Conservation (phyloP, 73 alveolate species). For the Chromera velia region DNA sequence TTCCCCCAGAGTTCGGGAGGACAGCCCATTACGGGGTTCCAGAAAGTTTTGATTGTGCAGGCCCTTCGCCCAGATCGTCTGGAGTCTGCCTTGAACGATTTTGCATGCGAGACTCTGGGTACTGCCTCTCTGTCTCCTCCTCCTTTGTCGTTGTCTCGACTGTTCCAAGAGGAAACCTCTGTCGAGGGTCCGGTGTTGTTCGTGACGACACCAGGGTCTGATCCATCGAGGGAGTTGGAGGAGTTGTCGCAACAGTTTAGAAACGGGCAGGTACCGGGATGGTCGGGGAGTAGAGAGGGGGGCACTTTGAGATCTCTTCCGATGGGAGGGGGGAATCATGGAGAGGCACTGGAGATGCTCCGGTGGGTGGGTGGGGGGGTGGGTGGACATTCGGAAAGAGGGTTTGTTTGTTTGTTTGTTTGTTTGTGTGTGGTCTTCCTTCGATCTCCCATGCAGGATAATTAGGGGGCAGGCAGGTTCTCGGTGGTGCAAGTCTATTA, state of each 20-base stretch:
- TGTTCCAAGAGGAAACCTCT: slow-evolving; percentile 70
- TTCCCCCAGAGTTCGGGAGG: no score
- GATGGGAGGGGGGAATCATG: slow-evolving; percentile 99
- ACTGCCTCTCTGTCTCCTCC: slow-evolving; percentile 85
- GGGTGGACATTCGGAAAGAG: not conserved
- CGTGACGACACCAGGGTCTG: slow-evolving; percentile 97
- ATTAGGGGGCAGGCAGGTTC: no score
- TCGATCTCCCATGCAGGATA: not conserved
- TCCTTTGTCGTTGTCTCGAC: slow-evolving; percentile 76
- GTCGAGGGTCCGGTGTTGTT: slow-evolving; percentile 77
- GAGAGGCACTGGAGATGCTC: slow-evolving; percentile 80
- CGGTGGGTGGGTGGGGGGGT: not conserved
- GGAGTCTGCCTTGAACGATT: slow-evolving; percentile 88
- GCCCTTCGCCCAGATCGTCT: slow-evolving; percentile 98
- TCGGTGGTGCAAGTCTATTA: no score
- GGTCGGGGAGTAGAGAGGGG: no score
- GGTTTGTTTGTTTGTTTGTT: not conserved
- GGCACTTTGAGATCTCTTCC: slow-evolving; percentile 96
- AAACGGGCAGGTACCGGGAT: slow-evolving; percentile 1
- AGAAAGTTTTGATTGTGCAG: slow-evolving; percentile 83
- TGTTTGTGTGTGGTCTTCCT: not conserved
- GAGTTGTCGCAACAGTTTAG: slow-evolving; percentile 85
- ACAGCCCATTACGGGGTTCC: slow-evolving; percentile 80
- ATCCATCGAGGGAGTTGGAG: slow-evolving; percentile 96
- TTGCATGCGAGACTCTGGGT: slow-evolving; percentile 89